Base-by-base conservation (phyloP, 768 basidiomycete genomes). In the Phylloporus rhodoxanthus region DNA sequence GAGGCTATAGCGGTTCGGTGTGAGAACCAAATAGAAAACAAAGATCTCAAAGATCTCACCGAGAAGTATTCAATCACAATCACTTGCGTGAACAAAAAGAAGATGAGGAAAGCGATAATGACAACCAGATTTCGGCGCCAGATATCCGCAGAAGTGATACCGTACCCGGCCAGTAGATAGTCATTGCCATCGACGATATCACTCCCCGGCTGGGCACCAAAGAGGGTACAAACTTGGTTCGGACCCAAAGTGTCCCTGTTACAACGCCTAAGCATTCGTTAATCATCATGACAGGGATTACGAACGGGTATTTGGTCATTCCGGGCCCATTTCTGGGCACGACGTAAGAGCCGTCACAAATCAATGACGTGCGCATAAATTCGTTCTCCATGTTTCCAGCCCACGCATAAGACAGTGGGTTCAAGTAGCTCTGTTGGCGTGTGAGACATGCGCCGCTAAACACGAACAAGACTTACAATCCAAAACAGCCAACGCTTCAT, bases 401-500 rank as follows among this genome's bases (percentile, higher is more conserved):
- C 77, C 87, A 92, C 0, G 80, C 82, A 21, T 88, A 91, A 1
- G 79, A 68, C 44, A 92, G 67, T 0, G 91, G 91, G 59, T 93
- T 84, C 52, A 91, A 62, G 65, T 91, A 91, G 70, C 78, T 87
- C 83, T 56, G 13, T 32, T 17, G 21, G 32, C n/a, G 48, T 48
- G 26, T 66, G 30, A 66, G 49, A 28, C 17, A 17, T 2, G 11
- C 1, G 33, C 20, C 36, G 21, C 11, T 37, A 14, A 36, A 20
- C 32, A 38, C 44, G 8, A 34, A 15, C 2, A 29, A 32, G 38
- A 72, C 81, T 54, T 57, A 84, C 83, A 26, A 91, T 83, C 90
- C 90, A 92, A 71, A 88, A 89, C 8, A 92, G 62, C 85, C 85
- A 91, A 37, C 82, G 72, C 62, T 88, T 85, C 85, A 88, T 87